Base-by-base conservation (phyloP, 2,329 filamentous ascomycete genomes). In the Thermothelomyces thermophilus region DNA sequence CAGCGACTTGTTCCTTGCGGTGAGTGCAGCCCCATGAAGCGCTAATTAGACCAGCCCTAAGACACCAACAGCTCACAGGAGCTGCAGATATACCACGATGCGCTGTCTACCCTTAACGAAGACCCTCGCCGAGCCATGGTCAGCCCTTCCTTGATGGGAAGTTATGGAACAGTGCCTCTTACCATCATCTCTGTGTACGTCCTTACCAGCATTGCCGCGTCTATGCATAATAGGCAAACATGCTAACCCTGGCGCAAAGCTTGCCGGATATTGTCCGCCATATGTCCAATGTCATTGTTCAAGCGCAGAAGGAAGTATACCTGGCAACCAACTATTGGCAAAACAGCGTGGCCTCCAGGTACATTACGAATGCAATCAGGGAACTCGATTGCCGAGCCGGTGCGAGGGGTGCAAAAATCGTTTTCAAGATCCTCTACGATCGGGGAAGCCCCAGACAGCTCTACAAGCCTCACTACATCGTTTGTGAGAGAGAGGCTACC, bases 261-360 rank as follows among this genome's bases (percentile, higher is more conserved):
- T 68, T 87, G 19, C 81, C 83, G 0, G 86, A 90, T 62, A 79
- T 90, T 24, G 80, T 79, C 53, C 75, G 84, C 1, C 86, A 90
- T 63, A 85, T 87, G 68, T 80, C 84, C 1, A 90, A 90, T 57
- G 70, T 87, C 17, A 90, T 91, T 30, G 85, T 77, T 2, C 74
- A 82, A 3, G 87, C 87, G 0, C 75, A 87, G 59, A 76, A 76
- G 30, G 87, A 91, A 59, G 80, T 91, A 0, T 81, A 86, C 49
- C 70, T 90, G 9, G 82, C 82, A 0, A 90, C 87, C 0, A 89
- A 87, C 58, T 87, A 81, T 60, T 90, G 87, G 87, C 77, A 83
- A 52, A 74, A 81, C 36, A 84, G 84, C 0, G 73, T 82, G 8
- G 84, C 86, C 0, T 83, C 83, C 36, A 76, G 72, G 5, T 75